Conservation (phyloP, 345 rosid species). For the Hibiscus tridactylites region DNA sequence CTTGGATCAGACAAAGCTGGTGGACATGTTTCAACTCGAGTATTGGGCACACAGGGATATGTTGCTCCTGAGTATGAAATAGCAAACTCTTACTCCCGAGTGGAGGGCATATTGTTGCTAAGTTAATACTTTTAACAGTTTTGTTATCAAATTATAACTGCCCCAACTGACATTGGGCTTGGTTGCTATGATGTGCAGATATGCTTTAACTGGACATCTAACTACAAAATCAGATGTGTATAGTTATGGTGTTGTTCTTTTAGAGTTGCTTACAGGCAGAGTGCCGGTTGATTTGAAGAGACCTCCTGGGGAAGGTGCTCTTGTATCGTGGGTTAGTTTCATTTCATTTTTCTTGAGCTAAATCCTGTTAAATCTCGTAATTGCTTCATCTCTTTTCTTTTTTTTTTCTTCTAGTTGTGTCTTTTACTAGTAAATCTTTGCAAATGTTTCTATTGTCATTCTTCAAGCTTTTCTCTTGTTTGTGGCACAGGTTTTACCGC, state of each 20-base stretch:
- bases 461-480: neutral
- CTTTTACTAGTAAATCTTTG: neutral
- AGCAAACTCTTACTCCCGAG: slow-evolving; percentile 3
- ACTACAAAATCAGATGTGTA: slow-evolving; percentile 95
- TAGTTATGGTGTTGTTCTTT: slow-evolving; percentile 81
- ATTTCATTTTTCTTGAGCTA: slow-evolving; percentile 1
- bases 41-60: slow-evolving; percentile 74
- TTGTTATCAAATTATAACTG: neutral
- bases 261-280: slow-evolving; percentile 85
- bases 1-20: slow-evolving; percentile 68
- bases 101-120: neutral
- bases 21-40: slow-evolving; percentile 70
- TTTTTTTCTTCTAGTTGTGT: neutral
- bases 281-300: slow-evolving; percentile 84
- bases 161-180: neutral
- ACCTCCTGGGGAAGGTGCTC: slow-evolving; percentile 77
- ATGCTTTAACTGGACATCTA: slow-evolving; percentile 87
- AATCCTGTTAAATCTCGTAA: neutral
- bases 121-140: neutral
- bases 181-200: slow-evolving; percentile 31
- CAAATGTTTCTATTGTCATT: neutral
- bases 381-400: neutral
- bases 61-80: slow-evolving; percentile 65
- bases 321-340: slow-evolving; percentile 65
- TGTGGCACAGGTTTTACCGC: slow-evolving; percentile 60